These are phyloP conservation scores for Paramecium caudatum DNA, from an alignment of 73 alveolate species.

Conservation along the genomic window DNA sequence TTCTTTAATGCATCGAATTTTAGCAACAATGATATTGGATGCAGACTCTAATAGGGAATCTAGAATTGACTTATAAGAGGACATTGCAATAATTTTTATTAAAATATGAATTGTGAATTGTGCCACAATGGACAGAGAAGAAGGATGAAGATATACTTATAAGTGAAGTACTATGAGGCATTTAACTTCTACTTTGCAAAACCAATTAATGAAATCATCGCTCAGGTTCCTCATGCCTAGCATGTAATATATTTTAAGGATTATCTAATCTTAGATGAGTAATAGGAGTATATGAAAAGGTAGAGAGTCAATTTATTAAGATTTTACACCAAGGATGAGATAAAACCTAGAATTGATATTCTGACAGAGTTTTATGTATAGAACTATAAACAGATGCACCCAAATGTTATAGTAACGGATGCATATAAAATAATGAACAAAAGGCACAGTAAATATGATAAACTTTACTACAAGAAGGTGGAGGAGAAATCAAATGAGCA, in stretches of 20 bases:
- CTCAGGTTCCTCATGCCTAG: conserved; percentile 37
- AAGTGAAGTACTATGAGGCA: conserved; percentile 58
- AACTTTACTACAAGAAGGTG: conserved; percentile 17
- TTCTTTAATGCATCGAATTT: neutral
- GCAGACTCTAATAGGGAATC: neutral
- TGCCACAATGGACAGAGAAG: neutral
- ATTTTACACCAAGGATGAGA: conserved; percentile 33
- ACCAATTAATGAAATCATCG: conserved; percentile 50
- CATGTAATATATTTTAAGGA: conserved; percentile 70
- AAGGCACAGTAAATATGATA: conserved; percentile 39
- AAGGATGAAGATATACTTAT: neutral
- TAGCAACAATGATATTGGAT: neutral
- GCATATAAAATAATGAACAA: conserved; percentile 18
- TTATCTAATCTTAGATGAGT: conserved; percentile 58
- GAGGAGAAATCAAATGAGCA: neutral
- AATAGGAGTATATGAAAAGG: conserved; percentile 58
- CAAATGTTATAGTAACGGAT: conserved; percentile 29
- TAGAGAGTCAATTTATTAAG: neutral
- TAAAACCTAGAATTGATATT: conserved; percentile 29
- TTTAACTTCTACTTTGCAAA: conserved; percentile 68
- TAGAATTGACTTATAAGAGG: conserved; percentile 3
- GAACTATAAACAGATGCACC: conserved; percentile 51
- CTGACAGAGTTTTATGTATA: conserved; percentile 39
- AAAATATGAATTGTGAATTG: conserved; percentile 31
- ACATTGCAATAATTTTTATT: neutral